Base-by-base conservation (phyloP, 2,329 filamentous ascomycete species). In the Dactylellina leptospora region DNA sequence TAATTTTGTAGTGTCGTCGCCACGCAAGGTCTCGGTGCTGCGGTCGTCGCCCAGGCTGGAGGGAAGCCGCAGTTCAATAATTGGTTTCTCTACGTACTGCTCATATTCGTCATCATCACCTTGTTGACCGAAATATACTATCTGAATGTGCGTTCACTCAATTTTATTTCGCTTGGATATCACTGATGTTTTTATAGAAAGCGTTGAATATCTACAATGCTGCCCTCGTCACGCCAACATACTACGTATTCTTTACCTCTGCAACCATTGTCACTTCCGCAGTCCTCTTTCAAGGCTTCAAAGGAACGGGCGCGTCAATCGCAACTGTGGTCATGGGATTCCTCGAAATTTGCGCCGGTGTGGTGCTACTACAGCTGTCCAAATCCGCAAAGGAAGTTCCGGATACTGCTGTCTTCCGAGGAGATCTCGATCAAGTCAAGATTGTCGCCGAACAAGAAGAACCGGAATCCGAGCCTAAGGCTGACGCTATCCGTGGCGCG, bases 321-420 rank as follows among this genome's bases (percentile, higher is more conserved):
- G 84, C 76, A 6, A 77, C 76, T 0, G 90, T 97, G 27, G 89
- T 97, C 62, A 87, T 96, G 82, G 95, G 95, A 0, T 99, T 99
- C 81, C 82, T 99, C 40, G 89, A 90, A 72, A 99, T 99, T 73
- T 99, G 95, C 79, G 85, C 92, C 0, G 95, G 95, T 0, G 95
- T 97, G 4, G 89, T 97, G 0, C 82, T 99, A 5, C 82, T 99
- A 8, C 95, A 99, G 78, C 86, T 99, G n/a, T 97, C 95, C 56
- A 97, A 97, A 79, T 97, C 93, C 0, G 91, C 95, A 76, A 99
- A 97, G 79, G 93, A 99, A 78, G 93, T 99, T 0, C 95, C 95
- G 4, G 95, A 97, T 78, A 85, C 92, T 0, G 92, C 93, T 28
- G 88, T 99, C 38, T 96, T 99, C 83, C 88, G 88, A 61, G 95